Conservation (phyloP, 768 basidiomycete species). For the Tulasnella sp. region DNA sequence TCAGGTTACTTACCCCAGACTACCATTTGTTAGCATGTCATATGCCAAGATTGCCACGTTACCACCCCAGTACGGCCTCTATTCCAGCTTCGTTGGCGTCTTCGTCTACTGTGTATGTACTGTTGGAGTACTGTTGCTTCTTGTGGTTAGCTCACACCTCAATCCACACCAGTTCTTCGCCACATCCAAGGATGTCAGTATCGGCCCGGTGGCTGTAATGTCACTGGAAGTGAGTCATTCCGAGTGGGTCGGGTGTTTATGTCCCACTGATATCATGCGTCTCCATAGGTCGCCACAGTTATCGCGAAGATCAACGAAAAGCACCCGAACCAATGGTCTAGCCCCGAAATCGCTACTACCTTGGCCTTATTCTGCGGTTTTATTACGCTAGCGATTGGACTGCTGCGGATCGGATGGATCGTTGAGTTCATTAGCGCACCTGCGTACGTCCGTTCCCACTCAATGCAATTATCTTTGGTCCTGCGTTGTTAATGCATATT, state of each 20-base stretch:
- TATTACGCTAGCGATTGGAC: conserved; percentile 81
- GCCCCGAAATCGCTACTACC: conserved; percentile 70
- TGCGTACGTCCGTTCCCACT: conserved; percentile 51
- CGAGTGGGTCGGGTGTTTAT: background rate
- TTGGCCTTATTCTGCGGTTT: conserved; percentile 83
- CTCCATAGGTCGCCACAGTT: conserved; percentile 44
- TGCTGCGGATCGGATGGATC: conserved; percentile 85
- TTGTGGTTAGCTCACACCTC: background rate
- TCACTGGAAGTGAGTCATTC: conserved; percentile 51
- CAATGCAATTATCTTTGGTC: background rate
- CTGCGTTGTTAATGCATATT: too few relatives aligned
- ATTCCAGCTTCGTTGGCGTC: conserved; percentile 86
- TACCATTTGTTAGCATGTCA: conserved; percentile 27
- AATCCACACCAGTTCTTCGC: conserved; percentile 64
- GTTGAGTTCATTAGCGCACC: conserved; percentile 89
- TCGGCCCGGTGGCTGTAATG: conserved; percentile 99
- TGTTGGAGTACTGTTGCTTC: background rate
- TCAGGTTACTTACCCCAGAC: background rate
- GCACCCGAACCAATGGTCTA: conserved; percentile 39
- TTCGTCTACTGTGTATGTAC: conserved; percentile 61
- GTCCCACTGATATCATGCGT: conserved; percentile 18
- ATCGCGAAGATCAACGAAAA: conserved; percentile 48
- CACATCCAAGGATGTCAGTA: conserved; percentile 97
- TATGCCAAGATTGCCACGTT: conserved; percentile 57
- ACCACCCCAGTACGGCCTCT: conserved; percentile 79